phyloP scores from a whole-genome alignment of 257 asterid species.

The Salvia rosmarinus region DNA sequence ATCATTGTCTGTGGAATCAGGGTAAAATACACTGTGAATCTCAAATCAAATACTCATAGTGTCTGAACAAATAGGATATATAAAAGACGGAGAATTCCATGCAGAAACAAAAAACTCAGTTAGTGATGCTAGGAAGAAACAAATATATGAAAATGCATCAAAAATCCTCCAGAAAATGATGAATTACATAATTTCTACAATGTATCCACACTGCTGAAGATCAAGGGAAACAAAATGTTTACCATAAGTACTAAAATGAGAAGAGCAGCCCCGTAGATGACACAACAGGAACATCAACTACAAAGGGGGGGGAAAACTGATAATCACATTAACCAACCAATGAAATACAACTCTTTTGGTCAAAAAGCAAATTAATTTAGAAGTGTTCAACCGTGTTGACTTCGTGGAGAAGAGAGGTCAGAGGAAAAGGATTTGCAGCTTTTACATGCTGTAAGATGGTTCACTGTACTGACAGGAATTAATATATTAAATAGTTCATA shows the following conservation, averaged over 20 bases:
- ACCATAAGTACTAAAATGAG: not conserved
- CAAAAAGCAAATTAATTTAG: not conserved
- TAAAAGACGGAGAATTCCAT: not conserved
- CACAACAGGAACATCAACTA: not conserved
- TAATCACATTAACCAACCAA: not conserved
- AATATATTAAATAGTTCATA: no score
- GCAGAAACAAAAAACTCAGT: not conserved
- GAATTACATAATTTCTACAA: no score
- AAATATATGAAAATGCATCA: not conserved
- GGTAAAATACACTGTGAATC: not conserved
- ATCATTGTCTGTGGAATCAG: slow-evolving; percentile 70
- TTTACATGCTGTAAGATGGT: no score
- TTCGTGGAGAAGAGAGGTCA: no score
- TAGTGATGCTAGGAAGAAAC: slow-evolving; percentile 1
- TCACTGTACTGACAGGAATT: no score
- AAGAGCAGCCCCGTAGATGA: not conserved
- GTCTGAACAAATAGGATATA: not conserved
- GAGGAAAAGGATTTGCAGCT: no score
- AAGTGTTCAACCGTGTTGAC: no score
- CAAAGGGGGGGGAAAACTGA: not conserved
- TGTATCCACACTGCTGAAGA: not conserved
- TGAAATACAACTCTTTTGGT: not conserved
- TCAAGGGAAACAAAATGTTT: not conserved
- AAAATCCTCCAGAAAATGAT: no score
- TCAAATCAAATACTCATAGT: not conserved